Evolutionary conservation across 2,329 filamentous ascomycete species (phyloP).

Genomic region (Alternaria sp.): DNA sequence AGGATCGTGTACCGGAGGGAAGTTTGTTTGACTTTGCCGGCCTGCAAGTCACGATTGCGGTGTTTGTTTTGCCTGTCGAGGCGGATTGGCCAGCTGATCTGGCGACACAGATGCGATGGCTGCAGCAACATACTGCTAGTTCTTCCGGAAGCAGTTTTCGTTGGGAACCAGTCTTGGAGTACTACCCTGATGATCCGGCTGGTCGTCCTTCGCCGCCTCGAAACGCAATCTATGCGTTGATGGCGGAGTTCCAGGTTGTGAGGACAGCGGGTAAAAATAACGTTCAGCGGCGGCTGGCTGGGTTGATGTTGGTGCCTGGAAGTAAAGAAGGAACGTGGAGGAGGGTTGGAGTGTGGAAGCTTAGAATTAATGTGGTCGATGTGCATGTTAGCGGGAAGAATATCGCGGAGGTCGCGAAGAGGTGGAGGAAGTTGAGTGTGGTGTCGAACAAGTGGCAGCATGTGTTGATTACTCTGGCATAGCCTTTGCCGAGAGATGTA

Average conservation of each 20-base stretch:
- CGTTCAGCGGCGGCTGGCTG: conserved; percentile 11
- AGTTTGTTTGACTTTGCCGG: neutral
- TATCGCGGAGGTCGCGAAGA: conserved; percentile 1
- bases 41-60: neutral
- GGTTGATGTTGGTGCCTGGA: conserved; percentile 7
- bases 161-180: conserved; percentile 6
- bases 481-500: too few relatives aligned
- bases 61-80: neutral
- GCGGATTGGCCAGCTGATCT: neutral
- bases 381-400: neutral
- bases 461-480: neutral
- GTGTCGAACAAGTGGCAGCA: neutral
- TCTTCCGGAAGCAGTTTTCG: neutral
- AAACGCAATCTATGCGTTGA: conserved; percentile 1
- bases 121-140: neutral
- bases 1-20: neutral
- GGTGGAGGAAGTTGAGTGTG: conserved; percentile 4
- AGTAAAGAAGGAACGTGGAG: conserved; percentile 4
- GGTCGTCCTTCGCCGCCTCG: neutral
- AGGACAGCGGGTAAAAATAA: conserved; percentile 1
- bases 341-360: conserved; percentile 16
- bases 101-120: neutral
- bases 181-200: conserved; percentile 8
- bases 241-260: conserved; percentile 13
- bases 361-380: neutral